A percentile compares a stretch with the other conserved stretches of the same genome.
phyloP scores from a whole-genome alignment of 139 green algal genomes.

The Pseudopediastrum boryanum region DNA sequence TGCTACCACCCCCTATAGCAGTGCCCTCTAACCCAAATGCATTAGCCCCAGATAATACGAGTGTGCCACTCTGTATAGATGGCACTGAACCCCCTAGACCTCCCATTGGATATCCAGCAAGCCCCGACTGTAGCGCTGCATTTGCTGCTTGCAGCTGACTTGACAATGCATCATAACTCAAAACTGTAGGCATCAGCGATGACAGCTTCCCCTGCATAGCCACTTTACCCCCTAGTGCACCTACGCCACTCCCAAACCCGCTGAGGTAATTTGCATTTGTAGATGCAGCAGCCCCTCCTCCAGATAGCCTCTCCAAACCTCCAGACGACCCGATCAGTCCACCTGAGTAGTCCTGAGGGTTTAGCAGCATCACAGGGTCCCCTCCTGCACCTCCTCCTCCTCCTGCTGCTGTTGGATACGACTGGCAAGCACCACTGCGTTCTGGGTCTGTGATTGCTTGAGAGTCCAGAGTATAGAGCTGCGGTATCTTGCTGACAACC shows the following conservation, averaged over 20 bases:
- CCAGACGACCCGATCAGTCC: too few species aligned
- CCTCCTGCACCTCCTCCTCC: too few species aligned
- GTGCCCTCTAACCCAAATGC: constrained; percentile 23
- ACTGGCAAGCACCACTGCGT: too few species aligned
- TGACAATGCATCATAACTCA: not conserved
- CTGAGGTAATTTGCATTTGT: not conserved
- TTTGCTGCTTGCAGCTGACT: not conserved
- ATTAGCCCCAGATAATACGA: constrained; percentile 19
- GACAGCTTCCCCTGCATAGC: not conserved
- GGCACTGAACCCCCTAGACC: constrained; percentile 12
- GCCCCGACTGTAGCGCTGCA: not conserved
- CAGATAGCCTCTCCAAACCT: too few species aligned
- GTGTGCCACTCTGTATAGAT: constrained; percentile 21
- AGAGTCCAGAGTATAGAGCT: too few species aligned
- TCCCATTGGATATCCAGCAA: not conserved
- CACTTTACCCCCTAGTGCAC: not conserved
- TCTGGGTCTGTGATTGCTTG: too few species aligned
- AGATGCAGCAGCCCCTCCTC: too few species aligned
- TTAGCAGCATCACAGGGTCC: too few species aligned
- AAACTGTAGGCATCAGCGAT: not conserved
- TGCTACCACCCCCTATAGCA: not conserved
- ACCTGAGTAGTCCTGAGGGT: too few species aligned
- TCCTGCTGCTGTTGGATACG: too few species aligned
- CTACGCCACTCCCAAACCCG: not conserved
- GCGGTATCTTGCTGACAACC: too few species aligned